Conservation (phyloP, 495 filamentous ascomycete genomes). For the Penicillium samsonianum region DNA sequence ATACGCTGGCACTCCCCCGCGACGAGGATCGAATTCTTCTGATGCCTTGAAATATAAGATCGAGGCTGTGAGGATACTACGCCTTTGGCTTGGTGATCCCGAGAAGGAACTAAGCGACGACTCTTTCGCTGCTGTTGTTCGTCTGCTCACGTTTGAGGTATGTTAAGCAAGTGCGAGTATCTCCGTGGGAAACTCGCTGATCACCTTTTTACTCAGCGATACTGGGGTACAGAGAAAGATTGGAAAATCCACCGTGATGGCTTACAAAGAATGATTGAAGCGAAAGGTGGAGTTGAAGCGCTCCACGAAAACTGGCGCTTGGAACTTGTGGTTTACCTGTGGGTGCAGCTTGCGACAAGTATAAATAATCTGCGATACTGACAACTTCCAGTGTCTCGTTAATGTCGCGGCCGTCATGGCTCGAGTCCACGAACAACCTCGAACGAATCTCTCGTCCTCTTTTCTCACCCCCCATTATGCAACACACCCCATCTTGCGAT, state of each 20-base stretch:
- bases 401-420: constrained; percentile 34
- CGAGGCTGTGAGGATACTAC: constrained; percentile 26
- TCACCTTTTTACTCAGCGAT: constrained; percentile 21
- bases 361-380: constrained; percentile 1
- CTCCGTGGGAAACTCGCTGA: constrained; percentile 6
- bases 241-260: constrained; percentile 33
- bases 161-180: not conserved
- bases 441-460: constrained; percentile 10
- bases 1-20: constrained; percentile 20
- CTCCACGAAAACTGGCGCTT: constrained; percentile 31
- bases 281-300: constrained; percentile 26
- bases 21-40: constrained; percentile 14
- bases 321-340: constrained; percentile 33
- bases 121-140: constrained; percentile 32
- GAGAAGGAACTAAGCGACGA: constrained; percentile 30
- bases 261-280: constrained; percentile 34
- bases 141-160: constrained; percentile 35
- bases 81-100: constrained; percentile 25
- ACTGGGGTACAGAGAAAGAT: constrained; percentile 33
- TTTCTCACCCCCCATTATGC: constrained; percentile 6
- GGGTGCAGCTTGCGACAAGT: constrained; percentile 7
- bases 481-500: constrained; percentile 17
- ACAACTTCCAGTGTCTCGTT: constrained; percentile 25
- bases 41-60: constrained; percentile 22
- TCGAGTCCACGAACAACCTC: constrained; percentile 30